Conservation (phyloP, 2,329 filamentous ascomycete species). For the Xylariaceae sp. region DNA sequence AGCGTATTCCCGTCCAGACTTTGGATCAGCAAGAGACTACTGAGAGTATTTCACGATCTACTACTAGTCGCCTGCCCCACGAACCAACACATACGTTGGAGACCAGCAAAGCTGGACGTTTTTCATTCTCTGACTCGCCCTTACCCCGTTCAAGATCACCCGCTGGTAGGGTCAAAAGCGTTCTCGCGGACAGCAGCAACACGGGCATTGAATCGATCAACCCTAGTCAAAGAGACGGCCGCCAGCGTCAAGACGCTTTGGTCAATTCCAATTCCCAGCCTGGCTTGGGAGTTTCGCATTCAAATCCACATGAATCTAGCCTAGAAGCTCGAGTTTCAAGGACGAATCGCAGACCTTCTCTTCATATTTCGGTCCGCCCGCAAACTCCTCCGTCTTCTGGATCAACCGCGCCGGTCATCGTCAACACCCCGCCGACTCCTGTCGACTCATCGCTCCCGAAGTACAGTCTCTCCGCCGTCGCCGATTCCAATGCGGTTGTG, state of each 20-base stretch:
- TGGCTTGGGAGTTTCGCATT: slow-evolving; percentile 19
- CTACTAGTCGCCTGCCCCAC: slow-evolving; percentile 33
- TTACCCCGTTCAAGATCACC: slow-evolving; percentile 62
- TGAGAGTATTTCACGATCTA: slow-evolving; percentile 32
- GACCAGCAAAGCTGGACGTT: slow-evolving; percentile 36
- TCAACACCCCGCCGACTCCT: slow-evolving; percentile 62
- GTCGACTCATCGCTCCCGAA: slow-evolving; percentile 38
- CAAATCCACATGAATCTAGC: slow-evolving; percentile 22
- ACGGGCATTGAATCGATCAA: slow-evolving; percentile 42
- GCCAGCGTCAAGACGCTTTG: slow-evolving; percentile 19
- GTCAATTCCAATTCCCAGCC: slow-evolving; percentile 18
- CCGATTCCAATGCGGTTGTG: slow-evolving; percentile 48
- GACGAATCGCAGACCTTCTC: slow-evolving; percentile 21
- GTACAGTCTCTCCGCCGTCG: slow-evolving; percentile 24
- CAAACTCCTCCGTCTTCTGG: slow-evolving; percentile 44
- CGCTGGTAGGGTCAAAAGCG: slow-evolving; percentile 64
- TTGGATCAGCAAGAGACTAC: slow-evolving; percentile 31
- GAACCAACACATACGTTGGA: slow-evolving; percentile 30
- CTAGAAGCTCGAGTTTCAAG: slow-evolving; percentile 18
- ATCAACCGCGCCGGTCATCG: slow-evolving; percentile 48
- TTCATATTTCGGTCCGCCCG: slow-evolving; percentile 32
- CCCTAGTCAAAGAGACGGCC: slow-evolving; percentile 30
- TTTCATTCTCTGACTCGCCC: slow-evolving; percentile 38
- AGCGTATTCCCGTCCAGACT: slow-evolving; percentile 42
- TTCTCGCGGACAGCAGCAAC: slow-evolving; percentile 56